Conservation (phyloP, 371 early-diverging fungal species). For the Lichtheimia corymbifera region DNA sequence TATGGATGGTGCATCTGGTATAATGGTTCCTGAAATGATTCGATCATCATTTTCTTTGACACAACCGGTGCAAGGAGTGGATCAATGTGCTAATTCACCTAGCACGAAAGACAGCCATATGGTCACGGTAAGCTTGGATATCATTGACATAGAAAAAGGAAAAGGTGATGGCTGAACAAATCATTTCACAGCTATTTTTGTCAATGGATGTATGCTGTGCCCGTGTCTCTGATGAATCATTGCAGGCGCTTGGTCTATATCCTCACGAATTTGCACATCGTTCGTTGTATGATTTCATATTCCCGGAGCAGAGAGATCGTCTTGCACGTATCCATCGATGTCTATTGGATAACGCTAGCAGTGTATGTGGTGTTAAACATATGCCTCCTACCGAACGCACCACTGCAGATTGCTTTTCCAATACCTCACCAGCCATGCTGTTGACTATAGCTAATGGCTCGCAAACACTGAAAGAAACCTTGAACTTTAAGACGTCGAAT, state of each 20-base stretch:
- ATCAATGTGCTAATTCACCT: background rate
- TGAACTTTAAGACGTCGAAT: slow-evolving; percentile 48
- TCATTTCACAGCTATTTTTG: slow-evolving; percentile 25
- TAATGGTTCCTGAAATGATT: background rate
- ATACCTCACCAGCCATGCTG: slow-evolving; percentile 31
- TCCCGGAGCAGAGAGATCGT: slow-evolving; percentile 44
- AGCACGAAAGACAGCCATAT: background rate
- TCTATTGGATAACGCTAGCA: slow-evolving; percentile 44
- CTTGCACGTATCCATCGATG: slow-evolving; percentile 43
- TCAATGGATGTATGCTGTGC: slow-evolving; percentile 63
- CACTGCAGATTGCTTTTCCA: slow-evolving; percentile 39
- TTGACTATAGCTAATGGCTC: slow-evolving; percentile 30
- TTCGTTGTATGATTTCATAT: slow-evolving; percentile 56
- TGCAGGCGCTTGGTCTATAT: slow-evolving; percentile 57
- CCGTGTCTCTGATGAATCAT: slow-evolving; percentile 55
- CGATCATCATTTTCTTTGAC: slow-evolving; percentile 9
- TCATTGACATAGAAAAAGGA: background rate
- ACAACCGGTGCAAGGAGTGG: background rate
- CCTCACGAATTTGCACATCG: slow-evolving; percentile 62
- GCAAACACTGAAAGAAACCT: slow-evolving; percentile 31
- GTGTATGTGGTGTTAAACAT: slow-evolving; percentile 10
- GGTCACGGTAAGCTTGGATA: slow-evolving; percentile 11
- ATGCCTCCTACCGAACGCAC: slow-evolving; percentile 49
- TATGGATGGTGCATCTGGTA: background rate
- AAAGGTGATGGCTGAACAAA: background rate